A percentile compares a stretch with the other conserved stretches of the same genome.
phyloP scores from a whole-genome alignment of 2,329 filamentous ascomycete species.

The Nothophaeocryptopus gaeumannii region DNA sequence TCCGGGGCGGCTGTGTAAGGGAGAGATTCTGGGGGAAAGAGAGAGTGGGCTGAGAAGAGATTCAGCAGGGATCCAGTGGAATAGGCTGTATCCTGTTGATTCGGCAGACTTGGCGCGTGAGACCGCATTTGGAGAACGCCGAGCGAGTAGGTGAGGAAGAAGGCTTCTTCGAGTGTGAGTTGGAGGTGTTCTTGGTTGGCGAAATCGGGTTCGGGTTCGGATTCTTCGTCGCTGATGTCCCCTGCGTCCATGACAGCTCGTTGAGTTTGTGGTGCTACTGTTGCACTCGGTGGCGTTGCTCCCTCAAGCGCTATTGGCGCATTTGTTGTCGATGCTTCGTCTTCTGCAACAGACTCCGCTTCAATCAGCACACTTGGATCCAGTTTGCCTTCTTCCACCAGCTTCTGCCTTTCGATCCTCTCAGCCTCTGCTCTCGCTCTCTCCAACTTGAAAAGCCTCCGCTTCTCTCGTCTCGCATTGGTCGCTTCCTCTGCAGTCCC shows the following conservation, averaged over 20 bases:
- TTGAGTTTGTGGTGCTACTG: not conserved
- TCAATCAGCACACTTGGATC: slow-evolving; percentile 17
- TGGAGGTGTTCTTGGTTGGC: slow-evolving; percentile 81
- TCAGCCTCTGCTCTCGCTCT: slow-evolving; percentile 84
- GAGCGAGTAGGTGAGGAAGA: slow-evolving; percentile 81
- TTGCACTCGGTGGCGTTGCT: slow-evolving; percentile 1
- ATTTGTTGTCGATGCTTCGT: slow-evolving; percentile 4
- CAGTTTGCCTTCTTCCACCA: slow-evolving; percentile 51
- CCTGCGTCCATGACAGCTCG: not conserved
- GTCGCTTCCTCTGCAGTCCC: slow-evolving; percentile 79
- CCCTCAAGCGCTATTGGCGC: not conserved
- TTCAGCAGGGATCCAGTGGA: slow-evolving; percentile 51
- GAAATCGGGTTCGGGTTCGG: slow-evolving; percentile 16
- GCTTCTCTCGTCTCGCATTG: slow-evolving; percentile 70
- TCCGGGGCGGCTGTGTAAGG: slow-evolving; percentile 57
- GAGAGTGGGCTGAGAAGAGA: slow-evolving; percentile 50
- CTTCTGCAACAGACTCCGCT: slow-evolving; percentile 5
- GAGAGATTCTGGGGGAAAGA: slow-evolving; percentile 62
- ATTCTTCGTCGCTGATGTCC: slow-evolving; percentile 11
- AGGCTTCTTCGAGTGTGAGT: slow-evolving; percentile 82
- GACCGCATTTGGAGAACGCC: slow-evolving; percentile 67
- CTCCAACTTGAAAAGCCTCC: slow-evolving; percentile 83
- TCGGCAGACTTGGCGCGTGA: slow-evolving; percentile 25
- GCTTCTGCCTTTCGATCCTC: slow-evolving; percentile 67
- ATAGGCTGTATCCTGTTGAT: slow-evolving; percentile 29